phyloP scores from a whole-genome alignment of 1,284 basidiomycete genomes.

The Malassezia japonica region DNA sequence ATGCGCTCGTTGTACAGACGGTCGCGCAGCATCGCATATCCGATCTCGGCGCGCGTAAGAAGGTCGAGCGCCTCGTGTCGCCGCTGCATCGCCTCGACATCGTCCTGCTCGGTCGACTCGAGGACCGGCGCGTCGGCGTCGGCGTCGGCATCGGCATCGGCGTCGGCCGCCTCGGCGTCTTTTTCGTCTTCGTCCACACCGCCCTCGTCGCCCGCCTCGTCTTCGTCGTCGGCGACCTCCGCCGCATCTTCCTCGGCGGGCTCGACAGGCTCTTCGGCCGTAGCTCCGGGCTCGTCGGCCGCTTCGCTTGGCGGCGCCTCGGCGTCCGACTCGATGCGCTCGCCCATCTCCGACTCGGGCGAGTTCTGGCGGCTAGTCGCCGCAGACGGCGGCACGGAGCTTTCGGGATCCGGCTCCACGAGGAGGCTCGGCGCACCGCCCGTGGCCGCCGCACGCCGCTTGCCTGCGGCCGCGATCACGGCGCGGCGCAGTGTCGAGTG shows the following conservation, averaged over 20 bases:
- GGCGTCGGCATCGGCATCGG: slow-evolving; percentile 1
- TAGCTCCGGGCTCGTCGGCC: too few relatives aligned
- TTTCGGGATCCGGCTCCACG: slow-evolving; percentile 27
- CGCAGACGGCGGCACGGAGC: slow-evolving; percentile 23
- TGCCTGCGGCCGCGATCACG: slow-evolving; percentile 16
- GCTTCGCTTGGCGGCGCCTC: too few relatives aligned
- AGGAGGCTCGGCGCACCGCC: slow-evolving; percentile 35
- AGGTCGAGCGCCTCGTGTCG: slow-evolving; percentile 53
- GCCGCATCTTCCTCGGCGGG: slow-evolving; percentile 9
- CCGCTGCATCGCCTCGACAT: slow-evolving; percentile 19
- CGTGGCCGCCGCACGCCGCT: slow-evolving; percentile 36
- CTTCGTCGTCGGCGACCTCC: slow-evolving; percentile 10
- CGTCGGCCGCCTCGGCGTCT: slow-evolving; percentile 2
- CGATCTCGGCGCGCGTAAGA: slow-evolving; percentile 54
- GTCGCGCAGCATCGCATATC: slow-evolving; percentile 55
- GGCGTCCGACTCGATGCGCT: background rate
- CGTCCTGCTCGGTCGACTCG: slow-evolving; percentile 26
- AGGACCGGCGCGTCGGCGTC: slow-evolving; percentile 9
- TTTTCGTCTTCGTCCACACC: background rate
- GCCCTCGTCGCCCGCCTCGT: background rate
- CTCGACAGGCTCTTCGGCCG: background rate
- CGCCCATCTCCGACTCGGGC: slow-evolving; percentile 11
- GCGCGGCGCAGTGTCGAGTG: slow-evolving; percentile 8
- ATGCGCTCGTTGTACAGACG: slow-evolving; percentile 55
- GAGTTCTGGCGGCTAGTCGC: slow-evolving; percentile 28